Percentiles rank a stretch among this genome's conserved stretches.
phyloP scores from a whole-genome alignment of 2,329 filamentous ascomycete species.

The Fusarium goolgardi region DNA sequence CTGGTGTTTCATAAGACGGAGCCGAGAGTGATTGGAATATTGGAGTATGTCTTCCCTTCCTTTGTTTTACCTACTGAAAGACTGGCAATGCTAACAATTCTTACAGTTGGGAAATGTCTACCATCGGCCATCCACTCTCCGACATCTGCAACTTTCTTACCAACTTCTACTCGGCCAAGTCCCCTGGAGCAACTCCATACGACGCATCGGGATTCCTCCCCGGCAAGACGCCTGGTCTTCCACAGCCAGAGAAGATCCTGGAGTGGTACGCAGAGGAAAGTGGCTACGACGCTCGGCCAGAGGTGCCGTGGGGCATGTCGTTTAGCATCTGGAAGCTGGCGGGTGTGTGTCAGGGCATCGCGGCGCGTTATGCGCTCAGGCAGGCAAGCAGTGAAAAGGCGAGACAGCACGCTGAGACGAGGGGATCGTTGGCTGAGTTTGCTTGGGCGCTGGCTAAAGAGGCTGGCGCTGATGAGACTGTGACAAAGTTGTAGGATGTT shows the following conservation, averaged over 20 bases:
- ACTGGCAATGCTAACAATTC: slow-evolving; percentile 1
- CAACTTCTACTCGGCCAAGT: slow-evolving; percentile 54
- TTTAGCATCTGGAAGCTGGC: slow-evolving; percentile 71
- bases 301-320: slow-evolving; percentile 70
- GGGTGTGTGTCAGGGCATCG: slow-evolving; percentile 86
- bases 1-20: slow-evolving; percentile 90
- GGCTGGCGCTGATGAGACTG: slow-evolving; percentile 46
- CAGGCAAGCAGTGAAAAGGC: slow-evolving; percentile 93
- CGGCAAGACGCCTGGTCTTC: slow-evolving; percentile 72
- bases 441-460: slow-evolving; percentile 79
- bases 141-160: slow-evolving; percentile 83
- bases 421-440: slow-evolving; percentile 78
- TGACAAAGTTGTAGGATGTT: slow-evolving; percentile 45
- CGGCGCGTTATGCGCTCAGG: slow-evolving; percentile 82
- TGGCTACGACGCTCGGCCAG: slow-evolving; percentile 75
- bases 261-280: slow-evolving; percentile 61
- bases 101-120: slow-evolving; percentile 94
- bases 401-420: slow-evolving; percentile 74
- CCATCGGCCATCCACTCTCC: slow-evolving; percentile 93
- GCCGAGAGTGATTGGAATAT: slow-evolving; percentile 87
- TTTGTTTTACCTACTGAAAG: background rate
- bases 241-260: slow-evolving; percentile 55
- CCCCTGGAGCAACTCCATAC: slow-evolving; percentile 38
- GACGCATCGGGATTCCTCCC: slow-evolving; percentile 67
- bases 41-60: slow-evolving; percentile 70